Evolutionary conservation across 495 filamentous ascomycete species (phyloP), one percentile per base, ranked within the genome.

Genomic region (Usnea hakonensis): DNA sequence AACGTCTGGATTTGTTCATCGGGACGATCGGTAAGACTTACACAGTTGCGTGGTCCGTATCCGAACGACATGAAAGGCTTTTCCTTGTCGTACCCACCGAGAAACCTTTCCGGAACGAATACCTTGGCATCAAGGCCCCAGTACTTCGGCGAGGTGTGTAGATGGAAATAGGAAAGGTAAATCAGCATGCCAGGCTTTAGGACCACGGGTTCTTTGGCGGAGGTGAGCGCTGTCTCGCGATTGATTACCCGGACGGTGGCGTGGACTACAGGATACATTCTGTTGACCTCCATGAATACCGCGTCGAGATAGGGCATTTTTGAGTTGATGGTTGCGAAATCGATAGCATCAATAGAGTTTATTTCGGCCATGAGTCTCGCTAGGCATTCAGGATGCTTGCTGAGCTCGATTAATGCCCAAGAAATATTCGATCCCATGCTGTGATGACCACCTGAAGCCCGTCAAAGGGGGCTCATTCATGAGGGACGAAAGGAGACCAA

Each of bases 271-370:
- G 64, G 64, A 65, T 66, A 40, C 55, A 66, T 46, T 61, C 64
- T 52, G n/a, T 66, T 66, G 41, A 64, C 66, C 53, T 66, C 64
- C 63, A 65, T 66, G 37, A 66, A 38, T 0, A 66, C 54, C 37
- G 64, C 64, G 54, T 66, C 64, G 26, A 66, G 61, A 53, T 66
- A 66, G 3, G 64, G 64, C 64, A 66, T 66, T 43, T 66, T 66
- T 37, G 64, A 66, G 26, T 66, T 66, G 54, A 66, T 41, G 55
- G 36, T 66, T 1, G 64, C 65, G 37, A 65, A 65, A 57, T 65
- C 61, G 16, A 19, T 65, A 30, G 37, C 59, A 48, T 65, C 64
- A 28, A 65, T 48, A 35, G 64, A 65, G 37, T 65, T 58, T 1
- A 65, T 65, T 65, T 65, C 64, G 61, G 64, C 64, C 64, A 61